Percentiles rank a stretch among this genome's conserved stretches.
Evolutionary conservation across 2,329 filamentous ascomycete genomes (phyloP).

Genomic region (Laburnicola sp.): DNA sequence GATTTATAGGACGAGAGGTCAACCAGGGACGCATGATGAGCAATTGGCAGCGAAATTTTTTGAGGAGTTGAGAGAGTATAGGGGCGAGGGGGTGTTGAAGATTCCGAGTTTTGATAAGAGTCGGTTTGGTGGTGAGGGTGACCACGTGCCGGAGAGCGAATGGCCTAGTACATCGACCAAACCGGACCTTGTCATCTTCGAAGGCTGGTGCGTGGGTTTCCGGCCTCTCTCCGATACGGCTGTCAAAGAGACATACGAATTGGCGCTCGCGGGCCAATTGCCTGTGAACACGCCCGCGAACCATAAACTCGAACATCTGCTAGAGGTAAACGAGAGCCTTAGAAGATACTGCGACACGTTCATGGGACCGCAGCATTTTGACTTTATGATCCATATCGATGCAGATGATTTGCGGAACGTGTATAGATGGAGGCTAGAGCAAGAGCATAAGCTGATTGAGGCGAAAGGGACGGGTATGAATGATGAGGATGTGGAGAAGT

Average conservation of each 20-base stretch:
- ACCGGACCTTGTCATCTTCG: slow-evolving; percentile 74
- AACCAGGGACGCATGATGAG: slow-evolving; percentile 83
- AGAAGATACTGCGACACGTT: slow-evolving; percentile 54
- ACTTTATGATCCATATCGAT: slow-evolving; percentile 70
- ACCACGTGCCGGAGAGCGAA: slow-evolving; percentile 64
- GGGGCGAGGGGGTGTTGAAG: slow-evolving; percentile 52
- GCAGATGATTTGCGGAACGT: slow-evolving; percentile 74
- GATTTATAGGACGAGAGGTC: slow-evolving; percentile 78
- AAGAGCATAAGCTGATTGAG: slow-evolving; percentile 71
- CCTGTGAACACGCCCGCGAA: slow-evolving; percentile 50
- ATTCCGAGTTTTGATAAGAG: slow-evolving; percentile 87
- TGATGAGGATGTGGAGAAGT: slow-evolving; percentile 74
- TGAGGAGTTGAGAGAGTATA: slow-evolving; percentile 56
- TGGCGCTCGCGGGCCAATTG: slow-evolving; percentile 55
- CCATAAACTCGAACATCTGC: slow-evolving; percentile 59
- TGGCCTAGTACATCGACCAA: slow-evolving; percentile 64
- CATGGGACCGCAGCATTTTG: slow-evolving; percentile 50
- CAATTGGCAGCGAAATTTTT: slow-evolving; percentile 67
- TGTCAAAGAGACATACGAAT: slow-evolving; percentile 58
- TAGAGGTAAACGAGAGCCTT: slow-evolving; percentile 63
- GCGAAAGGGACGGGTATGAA: slow-evolving; percentile 77
- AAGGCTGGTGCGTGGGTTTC: slow-evolving; percentile 92
- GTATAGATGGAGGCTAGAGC: slow-evolving; percentile 81
- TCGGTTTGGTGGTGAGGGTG: slow-evolving; percentile 72
- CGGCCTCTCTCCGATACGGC: slow-evolving; percentile 62